These are phyloP conservation scores for Cryphonectria parasitica DNA, from an alignment of 2,329 filamentous ascomycete genomes.

Conservation along the genomic window DNA sequence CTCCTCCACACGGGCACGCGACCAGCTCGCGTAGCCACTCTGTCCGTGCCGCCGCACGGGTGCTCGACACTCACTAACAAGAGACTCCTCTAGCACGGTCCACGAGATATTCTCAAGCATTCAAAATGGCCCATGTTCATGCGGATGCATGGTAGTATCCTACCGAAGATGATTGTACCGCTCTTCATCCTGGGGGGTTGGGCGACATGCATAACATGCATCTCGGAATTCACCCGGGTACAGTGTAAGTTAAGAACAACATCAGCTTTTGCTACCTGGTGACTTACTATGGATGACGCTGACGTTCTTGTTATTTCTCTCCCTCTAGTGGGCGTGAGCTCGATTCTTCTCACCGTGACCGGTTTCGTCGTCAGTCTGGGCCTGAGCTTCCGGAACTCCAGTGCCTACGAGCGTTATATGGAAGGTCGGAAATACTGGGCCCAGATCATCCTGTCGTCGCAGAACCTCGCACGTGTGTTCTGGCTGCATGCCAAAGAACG, in stretches of 20 bases:
- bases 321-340: constrained; percentile 56
- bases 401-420: constrained; percentile 71
- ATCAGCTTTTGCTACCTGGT: neutral
- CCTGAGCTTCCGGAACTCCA: constrained; percentile 77
- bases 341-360: constrained; percentile 78
- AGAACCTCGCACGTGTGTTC: constrained; percentile 75
- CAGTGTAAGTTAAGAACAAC: constrained; percentile 15
- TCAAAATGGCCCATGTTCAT: constrained; percentile 81
- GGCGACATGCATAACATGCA: constrained; percentile 67
- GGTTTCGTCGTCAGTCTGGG: constrained; percentile 83
- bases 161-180: constrained; percentile 75
- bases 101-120: constrained; percentile 72
- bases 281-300: constrained; percentile 2
- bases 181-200: constrained; percentile 65
- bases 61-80: neutral
- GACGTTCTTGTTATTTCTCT: neutral
- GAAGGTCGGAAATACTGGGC: constrained; percentile 63
- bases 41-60: neutral
- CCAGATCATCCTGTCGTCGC: constrained; percentile 61
- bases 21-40: neutral
- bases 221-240: constrained; percentile 42
- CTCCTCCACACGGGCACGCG: neutral
- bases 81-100: constrained; percentile 49
- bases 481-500: constrained; percentile 78
- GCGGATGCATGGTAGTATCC: constrained; percentile 74